Evolutionary conservation across 331 rosid genomes (phyloP).

Genomic region (Pyrus hybrid): DNA sequence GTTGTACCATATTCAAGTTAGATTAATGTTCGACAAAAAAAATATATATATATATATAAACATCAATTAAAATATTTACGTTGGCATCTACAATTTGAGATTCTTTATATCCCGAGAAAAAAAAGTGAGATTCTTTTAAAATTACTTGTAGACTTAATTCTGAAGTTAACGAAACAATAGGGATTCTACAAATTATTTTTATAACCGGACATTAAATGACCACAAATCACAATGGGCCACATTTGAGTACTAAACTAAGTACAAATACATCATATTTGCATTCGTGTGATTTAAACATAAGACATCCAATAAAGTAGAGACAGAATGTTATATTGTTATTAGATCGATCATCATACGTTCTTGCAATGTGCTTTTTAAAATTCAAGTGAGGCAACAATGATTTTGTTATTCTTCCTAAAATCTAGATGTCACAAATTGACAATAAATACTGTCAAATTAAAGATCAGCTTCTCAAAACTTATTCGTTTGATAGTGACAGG

Average conservation of each 20-base stretch:
- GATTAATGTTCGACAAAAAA: background rate
- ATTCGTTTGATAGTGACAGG: background rate
- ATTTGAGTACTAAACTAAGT: background rate
- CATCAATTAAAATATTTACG: too few species aligned
- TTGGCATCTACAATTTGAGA: background rate
- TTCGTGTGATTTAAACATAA: too few species aligned
- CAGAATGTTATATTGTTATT: too few species aligned
- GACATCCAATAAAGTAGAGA: background rate
- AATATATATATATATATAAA: too few species aligned
- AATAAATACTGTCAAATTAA: too few species aligned
- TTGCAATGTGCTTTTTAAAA: background rate
- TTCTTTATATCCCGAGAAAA: too few species aligned
- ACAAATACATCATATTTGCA: background rate
- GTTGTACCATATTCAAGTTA: background rate
- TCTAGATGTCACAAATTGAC: background rate
- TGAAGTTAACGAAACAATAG: too few species aligned
- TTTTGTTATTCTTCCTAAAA: background rate
- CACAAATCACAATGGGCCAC: background rate
- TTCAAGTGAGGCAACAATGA: background rate
- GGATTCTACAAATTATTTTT: too few species aligned
- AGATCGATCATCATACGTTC: background rate
- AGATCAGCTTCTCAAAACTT: background rate
- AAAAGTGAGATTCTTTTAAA: too few species aligned
- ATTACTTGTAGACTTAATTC: too few species aligned
- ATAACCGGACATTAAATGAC: background rate